Evolutionary conservation across 225 moss, liverwort and hornwort species (phyloP), one percentile per base, ranked within the genome.

Genomic region (Lunularia cruciata): DNA sequence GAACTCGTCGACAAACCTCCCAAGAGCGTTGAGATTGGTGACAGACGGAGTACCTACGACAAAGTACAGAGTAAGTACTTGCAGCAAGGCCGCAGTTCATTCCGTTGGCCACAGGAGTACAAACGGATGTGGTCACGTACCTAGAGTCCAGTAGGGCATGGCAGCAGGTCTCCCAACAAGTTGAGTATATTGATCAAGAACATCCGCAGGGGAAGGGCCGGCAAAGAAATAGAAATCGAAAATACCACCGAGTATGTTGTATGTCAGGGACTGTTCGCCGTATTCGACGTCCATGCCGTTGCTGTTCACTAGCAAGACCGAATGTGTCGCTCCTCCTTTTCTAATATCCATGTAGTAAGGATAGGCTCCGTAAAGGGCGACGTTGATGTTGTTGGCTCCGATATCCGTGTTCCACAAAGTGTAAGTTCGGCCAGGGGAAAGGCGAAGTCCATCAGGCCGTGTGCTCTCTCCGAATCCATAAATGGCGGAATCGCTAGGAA

Each of bases 381-480:
- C 60, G 49, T 81, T 65, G 36, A 68, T 58, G 46, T 54, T 71
- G 65, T 53, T 65, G 45, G 63, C 38, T 8, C 69, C 72, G 31
- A 70, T 47, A 36, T 81, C 81, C 1, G 74, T 53, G 4, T 51
- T 31, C 81, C 77, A 81, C 0, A 81, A 69, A 26, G 81, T 81
- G 57, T 77, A 77, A 5, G 48, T 71, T 22, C 71, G 40, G 0
- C 74, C 77, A 12, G 55, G 57, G n/a, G 53, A 42, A 42, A 82
- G 67, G 46, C 70, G 77, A 3, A 82, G 55, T 10, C 82, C 82
- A 42, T 74, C 77, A 6, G 74, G 60, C 19, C 82, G 60, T 1
- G 77, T 82, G 66, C 82, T 82, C 74, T 82, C 77, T 1, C 82
- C 82, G 1, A 82, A 49, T 56, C 82, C 82, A 27, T 69, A 71